These are phyloP conservation scores for Cucumis sativus DNA, from an alignment of 306 rosid species.

Conservation along the genomic window Cucumber_9930_V3 NC_026657.2:34737001-34737500, in stretches of 20 bases:
- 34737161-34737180: not conserved
- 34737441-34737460: conserved; percentile 90
- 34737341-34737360: not conserved
- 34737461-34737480: conserved; percentile 72
- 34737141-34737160: not conserved
- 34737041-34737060: not conserved
- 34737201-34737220: not conserved
- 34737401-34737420: not conserved
- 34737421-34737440: conserved; percentile 47
- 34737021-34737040: not conserved
- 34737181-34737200: not conserved
- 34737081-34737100: not conserved
- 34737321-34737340: not conserved
- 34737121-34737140: not conserved
- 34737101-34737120: not conserved
- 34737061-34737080: not conserved
- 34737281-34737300: not conserved
- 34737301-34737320: not conserved
- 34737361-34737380: not conserved
- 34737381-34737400: not conserved
- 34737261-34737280: not conserved
- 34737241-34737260: not conserved
- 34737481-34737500: conserved; percentile 74
- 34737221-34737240: not conserved
- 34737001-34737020: not conserved